Evolutionary conservation across 352 stramenopile species (phyloP).

Genomic region (Pythium biforme): DNA sequence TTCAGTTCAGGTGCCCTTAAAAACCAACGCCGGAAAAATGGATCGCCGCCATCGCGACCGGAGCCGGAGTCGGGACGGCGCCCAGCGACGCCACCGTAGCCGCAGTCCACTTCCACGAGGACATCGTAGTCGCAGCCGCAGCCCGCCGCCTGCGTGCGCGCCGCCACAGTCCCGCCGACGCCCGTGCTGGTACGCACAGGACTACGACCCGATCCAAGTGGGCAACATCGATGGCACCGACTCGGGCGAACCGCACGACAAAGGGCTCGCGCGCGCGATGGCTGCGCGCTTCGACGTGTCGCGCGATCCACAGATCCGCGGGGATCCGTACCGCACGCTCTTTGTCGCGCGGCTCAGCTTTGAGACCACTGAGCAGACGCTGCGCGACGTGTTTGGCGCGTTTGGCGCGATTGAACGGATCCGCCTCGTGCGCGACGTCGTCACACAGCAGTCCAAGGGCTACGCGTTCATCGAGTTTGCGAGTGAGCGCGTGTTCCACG

Average conservation of each 20-base stretch:
- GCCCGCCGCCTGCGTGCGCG: background rate
- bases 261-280: conserved; percentile 53
- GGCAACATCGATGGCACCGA: conserved; percentile 76
- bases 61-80: conserved; percentile 8
- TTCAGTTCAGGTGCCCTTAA: too few species aligned
- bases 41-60: conserved; percentile 10
- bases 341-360: conserved; percentile 71
- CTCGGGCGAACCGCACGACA: conserved; percentile 53
- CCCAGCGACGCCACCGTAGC: conserved; percentile 22
- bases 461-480: conserved; percentile 83
- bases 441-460: conserved; percentile 59
- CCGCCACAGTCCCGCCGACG: background rate
- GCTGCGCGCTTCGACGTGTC: conserved; percentile 47
- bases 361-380: conserved; percentile 49
- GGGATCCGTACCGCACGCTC: conserved; percentile 62
- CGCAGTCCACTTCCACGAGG: conserved; percentile 10
- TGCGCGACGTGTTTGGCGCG: conserved; percentile 40
- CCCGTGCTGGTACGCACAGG: conserved; percentile 56
- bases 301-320: conserved; percentile 58
- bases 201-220: conserved; percentile 66
- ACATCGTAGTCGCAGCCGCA: conserved; percentile 13
- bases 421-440: conserved; percentile 66
- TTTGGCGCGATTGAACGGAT: conserved; percentile 51
- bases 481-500: conserved; percentile 49
- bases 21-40: background rate